Percentiles rank a stretch among this genome's conserved stretches.
These are phyloP conservation scores for Ceratobasidium sp. DNA, from an alignment of 1,284 basidiomycete genomes.

Conservation along the genomic window DNA sequence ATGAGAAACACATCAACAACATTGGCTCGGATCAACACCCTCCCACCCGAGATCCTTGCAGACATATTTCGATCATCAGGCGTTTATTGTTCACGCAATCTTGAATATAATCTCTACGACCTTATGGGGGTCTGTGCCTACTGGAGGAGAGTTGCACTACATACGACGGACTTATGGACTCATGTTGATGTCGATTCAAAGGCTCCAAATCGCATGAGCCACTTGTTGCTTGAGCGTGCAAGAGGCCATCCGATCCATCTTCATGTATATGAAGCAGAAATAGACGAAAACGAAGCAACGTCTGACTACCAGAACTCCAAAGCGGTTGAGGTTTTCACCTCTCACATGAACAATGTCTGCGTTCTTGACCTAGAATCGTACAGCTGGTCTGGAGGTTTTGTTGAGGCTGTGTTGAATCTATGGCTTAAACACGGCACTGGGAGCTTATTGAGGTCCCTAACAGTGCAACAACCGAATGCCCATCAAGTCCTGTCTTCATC, in stretches of 20 bases:
- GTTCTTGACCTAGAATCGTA: neutral
- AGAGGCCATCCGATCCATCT: neutral
- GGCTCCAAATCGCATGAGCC: neutral
- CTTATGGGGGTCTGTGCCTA: neutral
- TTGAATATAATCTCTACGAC: neutral
- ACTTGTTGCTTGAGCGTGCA: neutral
- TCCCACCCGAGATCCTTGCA: conserved; percentile 11
- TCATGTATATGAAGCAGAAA: neutral
- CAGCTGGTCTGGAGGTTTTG: neutral
- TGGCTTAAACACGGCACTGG: neutral
- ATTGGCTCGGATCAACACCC: neutral
- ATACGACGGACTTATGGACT: neutral
- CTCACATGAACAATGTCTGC: neutral
- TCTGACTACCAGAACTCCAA: neutral
- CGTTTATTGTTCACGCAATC: neutral
- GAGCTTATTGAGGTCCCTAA: neutral
- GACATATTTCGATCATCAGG: neutral
- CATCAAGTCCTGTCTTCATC: too few species aligned
- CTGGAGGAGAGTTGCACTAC: neutral
- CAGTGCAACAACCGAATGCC: neutral
- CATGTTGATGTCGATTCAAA: neutral
- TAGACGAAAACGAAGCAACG: neutral
- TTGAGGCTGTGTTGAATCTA: neutral
- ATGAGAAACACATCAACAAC: neutral
- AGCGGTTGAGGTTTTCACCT: neutral